Evolutionary conservation across 179 eudicot species (phyloP), one percentile per base, ranked within the genome.

Genomic region (Camellia oleifera): DNA sequence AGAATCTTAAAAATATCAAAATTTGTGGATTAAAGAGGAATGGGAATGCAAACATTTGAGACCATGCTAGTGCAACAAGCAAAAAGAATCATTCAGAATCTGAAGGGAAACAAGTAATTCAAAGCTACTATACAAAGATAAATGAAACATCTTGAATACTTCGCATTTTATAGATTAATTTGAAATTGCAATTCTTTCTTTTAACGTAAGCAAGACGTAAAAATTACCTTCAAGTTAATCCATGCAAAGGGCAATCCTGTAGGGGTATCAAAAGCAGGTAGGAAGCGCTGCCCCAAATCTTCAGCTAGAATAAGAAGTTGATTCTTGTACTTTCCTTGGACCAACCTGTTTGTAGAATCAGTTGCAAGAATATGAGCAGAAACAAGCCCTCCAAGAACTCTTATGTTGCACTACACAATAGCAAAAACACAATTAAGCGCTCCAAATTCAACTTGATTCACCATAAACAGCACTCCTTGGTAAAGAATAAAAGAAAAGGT

Each of bases 311-410:
- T 65, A 79, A 95, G 98, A 78, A 95, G 90, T 86, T 93, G 89
- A 76, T 92, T 89, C 76, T 87, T 85, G 87, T 95, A 95, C 78
- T 84, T 86, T 84, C 94, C 97, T 89, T 90, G 87, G 83, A 87
- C 74, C 86, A 94, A 93, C 96, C 95, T 92, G 94, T 89, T 91
- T 83, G 93, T 91, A 32, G 40, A 32, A 95, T 95, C 99, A 95
- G 90, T 90, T 85, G 99, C 99, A 91, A 95, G 99, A 91, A 94
- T 88, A 94, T 95, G 99, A 95, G 99, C 97, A 90, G 99, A 92
- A 90, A 95, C 99, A 91, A 95, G 99, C 85, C 99, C 99, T 80
- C 99, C 99, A 89, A 95, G 99, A 89, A 91, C 97, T 95, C 99
- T 94, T 94, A 95, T 95, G 94, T 95, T 95, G 98, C 99, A 94